phyloP scores from a whole-genome alignment of 1,139 yeast species.

The Saccharomyces pastorianus region DNA sequence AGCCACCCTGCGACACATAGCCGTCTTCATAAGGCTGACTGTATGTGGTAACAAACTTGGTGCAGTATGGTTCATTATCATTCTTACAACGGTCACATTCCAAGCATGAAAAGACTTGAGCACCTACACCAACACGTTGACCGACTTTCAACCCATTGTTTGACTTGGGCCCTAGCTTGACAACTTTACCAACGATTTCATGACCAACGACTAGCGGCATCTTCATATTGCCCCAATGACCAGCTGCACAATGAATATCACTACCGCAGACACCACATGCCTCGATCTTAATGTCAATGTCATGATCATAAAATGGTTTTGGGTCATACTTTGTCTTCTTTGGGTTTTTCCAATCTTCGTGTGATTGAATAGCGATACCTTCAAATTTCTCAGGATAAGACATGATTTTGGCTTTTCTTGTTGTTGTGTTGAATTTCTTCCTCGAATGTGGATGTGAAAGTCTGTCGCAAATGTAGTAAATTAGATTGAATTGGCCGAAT shows the following conservation, averaged over 20 bases:
- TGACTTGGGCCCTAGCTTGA: conserved; percentile 36
- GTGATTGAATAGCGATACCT: conserved; percentile 39
- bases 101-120: conserved; percentile 40
- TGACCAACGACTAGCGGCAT: conserved; percentile 22
- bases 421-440: not conserved
- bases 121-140: conserved; percentile 49
- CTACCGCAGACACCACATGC: conserved; percentile 54
- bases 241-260: conserved; percentile 37
- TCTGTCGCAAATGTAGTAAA: no score
- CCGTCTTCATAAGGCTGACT: conserved; percentile 38
- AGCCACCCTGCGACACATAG: conserved; percentile 47
- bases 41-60: conserved; percentile 38
- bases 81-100: conserved; percentile 39
- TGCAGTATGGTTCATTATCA: conserved; percentile 44
- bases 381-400: conserved; percentile 39
- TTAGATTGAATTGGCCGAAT: not conserved
- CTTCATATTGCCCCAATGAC: conserved; percentile 14
- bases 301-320: conserved; percentile 29
- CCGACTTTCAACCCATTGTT: conserved; percentile 36
- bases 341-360: conserved; percentile 39
- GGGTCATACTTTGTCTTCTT: conserved; percentile 33
- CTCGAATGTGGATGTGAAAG: not conserved
- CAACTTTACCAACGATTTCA: conserved; percentile 42
- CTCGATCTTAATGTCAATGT: conserved; percentile 35
- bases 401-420: conserved; percentile 1